Base-by-base conservation (phyloP, 2,329 filamentous ascomycete genomes). In the Stagonosporopsis vannaccii region DNA sequence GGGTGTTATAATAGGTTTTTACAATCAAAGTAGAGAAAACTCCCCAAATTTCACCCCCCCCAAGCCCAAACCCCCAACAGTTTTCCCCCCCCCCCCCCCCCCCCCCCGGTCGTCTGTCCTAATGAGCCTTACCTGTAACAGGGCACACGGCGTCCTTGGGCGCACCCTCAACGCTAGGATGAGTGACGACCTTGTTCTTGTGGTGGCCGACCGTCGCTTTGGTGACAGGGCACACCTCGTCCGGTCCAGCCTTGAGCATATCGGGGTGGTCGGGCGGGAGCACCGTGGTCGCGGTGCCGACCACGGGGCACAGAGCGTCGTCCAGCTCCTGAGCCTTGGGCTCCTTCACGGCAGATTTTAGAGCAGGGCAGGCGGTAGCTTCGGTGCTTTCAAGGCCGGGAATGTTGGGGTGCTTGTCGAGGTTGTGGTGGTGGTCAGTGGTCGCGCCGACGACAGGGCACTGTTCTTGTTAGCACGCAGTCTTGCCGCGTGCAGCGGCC, bases 361-460 rank as follows among this genome's bases (percentile, higher is more conserved):
- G 66, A 4, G 73, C 78, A 0, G 78, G 78, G 63, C 78, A 80
- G 15, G 69, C 60, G 13, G 73, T 75, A 17, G 78, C 78, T 20
- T 64, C 62, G 36, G 53, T 61, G n/a, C 35, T 40, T 52, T 60
- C 53, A 25, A 67, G 59, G 42, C 68, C 67, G 4, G 74, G 70
- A 23, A 75, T 68, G 13, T 71, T 67, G 9, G 78, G 78, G 66
- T 80, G 78, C 58, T 74, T 71, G 65, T 75, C 73, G 33, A 77
- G 71, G 66, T 74, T 75, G 65, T 77, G 75, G 69, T 80, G 79
- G 68, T 80, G 78, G 52, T 74, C 72, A 48, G 78, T 78, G 37
- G 72, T 79, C 40, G 79, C 79, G 61, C 79, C 79, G 51, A 79
- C 78, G 6, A 80, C 68, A 0, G 78, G 78, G 71, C 78, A 80